Conservation (phyloP, 148 eudicot genomes). For the Cornus controversa region DNA sequence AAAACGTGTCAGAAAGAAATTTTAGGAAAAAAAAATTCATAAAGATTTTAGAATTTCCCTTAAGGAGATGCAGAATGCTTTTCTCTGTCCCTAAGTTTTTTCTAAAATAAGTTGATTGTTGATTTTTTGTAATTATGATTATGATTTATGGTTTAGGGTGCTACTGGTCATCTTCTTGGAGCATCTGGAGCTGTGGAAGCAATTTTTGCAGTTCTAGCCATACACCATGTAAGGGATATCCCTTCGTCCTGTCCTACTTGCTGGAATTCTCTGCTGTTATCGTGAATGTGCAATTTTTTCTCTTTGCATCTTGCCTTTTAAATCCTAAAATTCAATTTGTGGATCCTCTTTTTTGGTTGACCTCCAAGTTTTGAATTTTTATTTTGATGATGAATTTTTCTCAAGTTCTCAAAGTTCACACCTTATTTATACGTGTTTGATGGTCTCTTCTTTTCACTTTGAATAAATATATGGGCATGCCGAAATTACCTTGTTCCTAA, state of each 20-base stretch:
- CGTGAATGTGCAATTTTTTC: background rate
- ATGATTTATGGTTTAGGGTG: constrained; percentile 51
- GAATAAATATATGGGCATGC: too few species aligned
- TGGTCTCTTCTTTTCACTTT: background rate
- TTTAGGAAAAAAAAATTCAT: too few species aligned
- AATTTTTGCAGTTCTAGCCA: constrained; percentile 69
- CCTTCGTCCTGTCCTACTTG: background rate
- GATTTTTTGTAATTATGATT: background rate
- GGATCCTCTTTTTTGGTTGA: background rate
- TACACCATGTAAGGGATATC: constrained; percentile 58
- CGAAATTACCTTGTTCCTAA: background rate
- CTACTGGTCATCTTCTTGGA: constrained; percentile 93
- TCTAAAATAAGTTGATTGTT: background rate
- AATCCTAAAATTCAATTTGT: background rate
- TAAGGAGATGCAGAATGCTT: too few species aligned
- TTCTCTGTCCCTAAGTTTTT: background rate
- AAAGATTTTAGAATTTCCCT: too few species aligned
- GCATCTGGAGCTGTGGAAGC: constrained; percentile 99
- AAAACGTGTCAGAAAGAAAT: too few species aligned
- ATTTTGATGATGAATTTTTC: too few species aligned
- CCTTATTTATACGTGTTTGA: background rate
- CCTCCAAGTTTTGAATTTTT: background rate
- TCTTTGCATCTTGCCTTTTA: background rate
- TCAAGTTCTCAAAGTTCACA: background rate
- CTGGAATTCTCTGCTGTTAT: background rate